Evolutionary conservation across 352 stramenopile species (phyloP), one percentile per base, ranked within the genome.

Genomic region (Globisporangium uncinulatum): DNA sequence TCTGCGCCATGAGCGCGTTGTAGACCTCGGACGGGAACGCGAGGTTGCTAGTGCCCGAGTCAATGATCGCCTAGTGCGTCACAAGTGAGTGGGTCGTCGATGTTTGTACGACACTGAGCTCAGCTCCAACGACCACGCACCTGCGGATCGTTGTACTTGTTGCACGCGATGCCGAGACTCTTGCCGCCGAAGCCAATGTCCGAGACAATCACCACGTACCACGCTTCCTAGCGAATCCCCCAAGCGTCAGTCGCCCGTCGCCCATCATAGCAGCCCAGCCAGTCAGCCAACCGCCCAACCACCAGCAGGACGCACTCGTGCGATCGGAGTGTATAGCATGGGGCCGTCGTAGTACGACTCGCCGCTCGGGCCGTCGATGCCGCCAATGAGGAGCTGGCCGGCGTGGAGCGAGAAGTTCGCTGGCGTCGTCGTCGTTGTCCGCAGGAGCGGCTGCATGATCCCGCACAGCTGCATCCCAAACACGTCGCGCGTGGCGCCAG

Each of bases 321-420:
- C 81, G 51, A 94, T 85, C 1, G 84, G 84, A 3, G 84, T 83
- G 58, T 89, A 92, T n/a, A 90, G 61, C 65, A 94, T 88, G n/a
- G 72, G 56, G 2, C 77, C 84, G 0, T 54, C 71, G 52, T 87
- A 89, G 54, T 86, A 89, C 6, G 57, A 57, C 58, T 87, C 70
- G 47, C 73, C 80, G 11, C 81, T 62, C 8, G 67, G 63, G 14
- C 79, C 74, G 65, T 86, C 67, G 6, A 65, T 83, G 14, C 84
- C 84, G 2, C 84, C 84, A 48, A 94, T 66, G 24, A 90, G 45
- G 34, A 91, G 60, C 37, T 86, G 73, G 6, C 79, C 81, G 7
- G 77, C 76, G 63, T 87, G 80, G 15, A 74, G 58, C 37, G 80
- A 76, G 61, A 79, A 76, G 53, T 76, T 66, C 17, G 64, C 74